A percentile compares a stretch with the other conserved stretches of the same genome.
phyloP scores from a whole-genome alignment of 768 basidiomycete genomes.

The Agaricus subrufescens region DNA sequence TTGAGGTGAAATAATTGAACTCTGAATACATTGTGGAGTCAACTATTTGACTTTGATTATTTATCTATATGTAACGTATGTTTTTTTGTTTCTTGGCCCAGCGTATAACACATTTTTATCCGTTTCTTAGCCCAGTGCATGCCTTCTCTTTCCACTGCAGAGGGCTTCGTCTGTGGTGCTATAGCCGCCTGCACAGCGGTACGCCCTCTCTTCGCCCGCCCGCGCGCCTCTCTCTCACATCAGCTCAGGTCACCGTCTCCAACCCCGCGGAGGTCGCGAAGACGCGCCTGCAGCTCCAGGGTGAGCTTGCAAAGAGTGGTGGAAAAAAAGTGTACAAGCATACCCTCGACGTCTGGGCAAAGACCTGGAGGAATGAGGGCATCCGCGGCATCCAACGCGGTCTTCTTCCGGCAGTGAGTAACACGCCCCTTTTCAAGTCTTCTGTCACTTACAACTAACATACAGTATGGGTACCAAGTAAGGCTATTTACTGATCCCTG shows the following conservation, averaged over 20 bases:
- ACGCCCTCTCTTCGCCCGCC: slow-evolving; percentile 20
- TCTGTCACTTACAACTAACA: slow-evolving; percentile 1
- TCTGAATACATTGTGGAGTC: no score
- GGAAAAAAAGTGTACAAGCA: slow-evolving; percentile 80
- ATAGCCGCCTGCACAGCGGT: slow-evolving; percentile 91
- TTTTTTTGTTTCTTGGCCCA: no score
- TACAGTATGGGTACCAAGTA: slow-evolving; percentile 89
- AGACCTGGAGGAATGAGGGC: slow-evolving; percentile 90
- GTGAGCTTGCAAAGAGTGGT: slow-evolving; percentile 80
- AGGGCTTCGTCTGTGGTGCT: slow-evolving; percentile 87
- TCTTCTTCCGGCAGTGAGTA: slow-evolving; percentile 77
- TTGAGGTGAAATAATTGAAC: no score
- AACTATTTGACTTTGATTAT: no score
- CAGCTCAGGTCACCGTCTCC: slow-evolving; percentile 66
- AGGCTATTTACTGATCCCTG: slow-evolving; percentile 18
- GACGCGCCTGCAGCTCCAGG: slow-evolving; percentile 93
- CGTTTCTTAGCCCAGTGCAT: no score
- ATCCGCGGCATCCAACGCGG: slow-evolving; percentile 91
- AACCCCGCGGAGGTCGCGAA: slow-evolving; percentile 87
- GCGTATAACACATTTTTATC: no score
- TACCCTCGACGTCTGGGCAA: slow-evolving; percentile 78
- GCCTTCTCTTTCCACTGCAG: slow-evolving; percentile 50
- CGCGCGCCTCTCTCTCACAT: slow-evolving; percentile 1
- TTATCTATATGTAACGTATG: no score
- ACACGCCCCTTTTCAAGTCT: not conserved